phyloP scores from a whole-genome alignment of 2,329 filamentous ascomycete genomes.

The Fusarium subglutinans region DNA sequence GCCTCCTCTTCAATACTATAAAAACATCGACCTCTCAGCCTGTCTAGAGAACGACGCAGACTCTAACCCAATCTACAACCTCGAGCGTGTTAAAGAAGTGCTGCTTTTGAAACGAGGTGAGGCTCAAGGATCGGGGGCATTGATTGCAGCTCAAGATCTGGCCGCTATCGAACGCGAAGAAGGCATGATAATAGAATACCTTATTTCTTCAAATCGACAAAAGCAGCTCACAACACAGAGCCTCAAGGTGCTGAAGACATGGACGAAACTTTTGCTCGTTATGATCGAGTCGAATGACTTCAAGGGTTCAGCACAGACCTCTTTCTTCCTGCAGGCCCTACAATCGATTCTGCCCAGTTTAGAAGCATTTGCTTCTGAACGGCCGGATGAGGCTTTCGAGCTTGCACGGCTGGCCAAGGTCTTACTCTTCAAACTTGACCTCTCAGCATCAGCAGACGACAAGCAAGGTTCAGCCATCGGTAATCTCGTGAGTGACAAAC shows the following conservation, averaged over 20 bases:
- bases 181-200: constrained; percentile 65
- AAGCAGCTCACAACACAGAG: constrained; percentile 66
- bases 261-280: constrained; percentile 85
- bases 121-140: constrained; percentile 57
- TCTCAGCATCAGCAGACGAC: constrained; percentile 51
- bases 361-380: constrained; percentile 77
- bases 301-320: constrained; percentile 73
- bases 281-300: constrained; percentile 86
- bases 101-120: constrained; percentile 75
- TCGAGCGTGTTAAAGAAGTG: constrained; percentile 77
- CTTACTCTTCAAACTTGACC: constrained; percentile 76
- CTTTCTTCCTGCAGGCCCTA: constrained; percentile 85
- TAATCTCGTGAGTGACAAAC: constrained; percentile 85
- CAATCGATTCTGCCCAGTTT: constrained; percentile 90
- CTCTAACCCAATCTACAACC: constrained; percentile 68
- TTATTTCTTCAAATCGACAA: constrained; percentile 71
- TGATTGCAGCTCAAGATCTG: constrained; percentile 61
- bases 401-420: constrained; percentile 80
- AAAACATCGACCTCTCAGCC: constrained; percentile 71
- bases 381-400: constrained; percentile 75
- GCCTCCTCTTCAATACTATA: constrained; percentile 68
- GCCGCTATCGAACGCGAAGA: constrained; percentile 67
- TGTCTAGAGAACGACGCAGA: constrained; percentile 71
- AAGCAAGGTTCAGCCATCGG: constrained; percentile 62
- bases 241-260: constrained; percentile 77